Percentiles rank a stretch among this genome's conserved stretches.
Evolutionary conservation across 441 rosid species (phyloP).

Genomic region (Populus hybrid): DNA sequence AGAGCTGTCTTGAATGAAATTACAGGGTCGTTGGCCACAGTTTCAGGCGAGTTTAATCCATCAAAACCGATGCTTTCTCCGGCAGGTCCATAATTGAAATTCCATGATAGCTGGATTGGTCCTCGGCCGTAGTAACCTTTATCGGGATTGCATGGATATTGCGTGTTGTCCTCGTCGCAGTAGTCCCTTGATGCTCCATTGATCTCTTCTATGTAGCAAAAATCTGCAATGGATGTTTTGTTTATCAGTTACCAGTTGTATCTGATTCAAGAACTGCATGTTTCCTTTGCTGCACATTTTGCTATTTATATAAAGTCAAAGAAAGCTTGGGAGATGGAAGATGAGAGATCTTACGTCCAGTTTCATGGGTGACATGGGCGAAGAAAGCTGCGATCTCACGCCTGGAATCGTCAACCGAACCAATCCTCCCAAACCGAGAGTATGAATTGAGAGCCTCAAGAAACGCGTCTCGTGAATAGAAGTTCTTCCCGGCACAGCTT

Average conservation of each 20-base stretch:
- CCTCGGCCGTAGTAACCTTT: slow-evolving; percentile 59
- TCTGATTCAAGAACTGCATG: not conserved
- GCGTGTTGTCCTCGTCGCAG: slow-evolving; percentile 36
- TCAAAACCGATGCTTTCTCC: slow-evolving; percentile 44
- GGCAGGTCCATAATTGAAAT: slow-evolving; percentile 43
- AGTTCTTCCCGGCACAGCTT: slow-evolving; percentile 45
- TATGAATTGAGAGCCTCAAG: slow-evolving; percentile 38
- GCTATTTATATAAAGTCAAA: not conserved
- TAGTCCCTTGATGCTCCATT: slow-evolving; percentile 39
- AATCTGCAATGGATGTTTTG: slow-evolving; percentile 30
- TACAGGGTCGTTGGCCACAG: slow-evolving; percentile 44
- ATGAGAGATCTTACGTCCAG: slow-evolving; percentile 33
- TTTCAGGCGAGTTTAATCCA: slow-evolving; percentile 50
- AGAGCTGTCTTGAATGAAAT: slow-evolving; percentile 55
- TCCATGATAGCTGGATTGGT: slow-evolving; percentile 63
- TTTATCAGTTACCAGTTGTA: not conserved
- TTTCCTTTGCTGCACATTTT: not conserved
- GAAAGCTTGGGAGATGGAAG: too few relatives aligned
- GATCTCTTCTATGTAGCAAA: slow-evolving; percentile 54
- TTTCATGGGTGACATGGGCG: slow-evolving; percentile 71
- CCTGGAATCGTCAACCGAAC: slow-evolving; percentile 45
- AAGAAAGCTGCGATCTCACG: slow-evolving; percentile 77
- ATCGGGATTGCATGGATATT: slow-evolving; percentile 52
- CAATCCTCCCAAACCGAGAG: slow-evolving; percentile 42
- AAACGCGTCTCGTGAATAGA: slow-evolving; percentile 47